Percentiles rank a stretch among this genome's conserved stretches.
Evolutionary conservation across 2,329 filamentous ascomycete species (phyloP).

Genomic region (Fusarium lyarnte): DNA sequence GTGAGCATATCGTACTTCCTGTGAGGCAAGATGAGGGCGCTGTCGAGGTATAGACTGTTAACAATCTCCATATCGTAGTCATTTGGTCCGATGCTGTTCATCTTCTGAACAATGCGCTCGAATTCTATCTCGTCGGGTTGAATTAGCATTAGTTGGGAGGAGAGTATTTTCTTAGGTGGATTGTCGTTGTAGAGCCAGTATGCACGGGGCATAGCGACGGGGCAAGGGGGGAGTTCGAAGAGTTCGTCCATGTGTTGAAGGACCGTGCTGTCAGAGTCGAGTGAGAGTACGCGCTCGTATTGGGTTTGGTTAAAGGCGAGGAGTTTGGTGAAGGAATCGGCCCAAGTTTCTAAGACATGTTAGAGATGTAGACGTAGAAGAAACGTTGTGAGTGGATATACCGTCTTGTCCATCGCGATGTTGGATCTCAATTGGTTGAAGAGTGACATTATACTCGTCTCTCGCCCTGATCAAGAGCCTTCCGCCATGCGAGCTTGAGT

Average conservation of each 20-base stretch:
- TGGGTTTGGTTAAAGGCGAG: constrained; percentile 74
- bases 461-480: constrained; percentile 53
- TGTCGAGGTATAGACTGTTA: constrained; percentile 68
- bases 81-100: constrained; percentile 40
- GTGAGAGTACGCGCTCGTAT: constrained; percentile 61
- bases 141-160: constrained; percentile 67
- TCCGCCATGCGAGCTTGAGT: background rate
- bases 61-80: constrained; percentile 76
- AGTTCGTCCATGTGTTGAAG: constrained; percentile 75
- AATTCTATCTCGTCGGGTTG: constrained; percentile 66
- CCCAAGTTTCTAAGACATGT: constrained; percentile 60
- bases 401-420: constrained; percentile 48
- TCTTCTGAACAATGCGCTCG: constrained; percentile 45
- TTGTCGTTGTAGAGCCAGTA: constrained; percentile 70
- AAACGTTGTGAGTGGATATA: constrained; percentile 16
- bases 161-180: constrained; percentile 59
- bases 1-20: constrained; percentile 69
- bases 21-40: constrained; percentile 71
- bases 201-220: constrained; percentile 75
- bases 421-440: constrained; percentile 55
- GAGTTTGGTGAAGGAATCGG: constrained; percentile 73
- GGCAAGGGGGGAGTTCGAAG: constrained; percentile 70
- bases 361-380: too few relatives aligned
- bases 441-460: constrained; percentile 56
- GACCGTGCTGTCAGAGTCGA: constrained; percentile 72